Conservation (phyloP, 164 flowering plant genomes). For the Protea cynaroides region DNA sequence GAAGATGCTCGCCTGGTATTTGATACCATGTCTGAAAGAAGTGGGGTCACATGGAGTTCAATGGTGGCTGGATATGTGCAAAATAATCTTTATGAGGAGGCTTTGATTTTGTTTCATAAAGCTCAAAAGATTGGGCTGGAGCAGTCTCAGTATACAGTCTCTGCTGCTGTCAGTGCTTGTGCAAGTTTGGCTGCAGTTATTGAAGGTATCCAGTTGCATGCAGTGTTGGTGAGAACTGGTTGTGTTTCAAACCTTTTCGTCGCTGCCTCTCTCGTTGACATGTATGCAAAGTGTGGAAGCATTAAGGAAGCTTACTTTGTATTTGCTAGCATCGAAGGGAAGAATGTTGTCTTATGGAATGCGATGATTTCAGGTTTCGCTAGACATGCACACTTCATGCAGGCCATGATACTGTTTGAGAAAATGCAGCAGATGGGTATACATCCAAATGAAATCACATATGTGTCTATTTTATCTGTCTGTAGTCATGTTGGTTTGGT, state of each 20-base stretch:
- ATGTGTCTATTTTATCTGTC: slow-evolving; percentile 61
- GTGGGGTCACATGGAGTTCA: slow-evolving; percentile 83
- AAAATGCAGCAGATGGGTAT: slow-evolving; percentile 75
- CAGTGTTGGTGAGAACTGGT: slow-evolving; percentile 45
- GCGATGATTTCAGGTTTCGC: slow-evolving; percentile 82
- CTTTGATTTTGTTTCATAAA: slow-evolving; percentile 42
- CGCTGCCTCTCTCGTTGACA: slow-evolving; percentile 65
- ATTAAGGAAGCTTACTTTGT: slow-evolving; percentile 53
- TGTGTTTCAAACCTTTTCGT: slow-evolving; percentile 43
- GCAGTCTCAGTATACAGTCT: slow-evolving; percentile 46
- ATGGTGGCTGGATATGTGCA: slow-evolving; percentile 79
- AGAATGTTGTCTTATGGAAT: slow-evolving; percentile 66
- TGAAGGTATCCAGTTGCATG: slow-evolving; percentile 79
- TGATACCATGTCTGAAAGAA: slow-evolving; percentile 48
- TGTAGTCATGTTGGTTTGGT: slow-evolving; percentile 72
- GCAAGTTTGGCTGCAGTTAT: slow-evolving; percentile 62
- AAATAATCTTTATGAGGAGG: slow-evolving; percentile 71
- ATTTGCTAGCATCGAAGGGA: slow-evolving; percentile 37
- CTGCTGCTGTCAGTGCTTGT: slow-evolving; percentile 70
- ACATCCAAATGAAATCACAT: slow-evolving; percentile 64
- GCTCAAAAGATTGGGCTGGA: slow-evolving; percentile 36
- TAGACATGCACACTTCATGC: slow-evolving; percentile 53
- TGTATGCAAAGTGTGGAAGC: slow-evolving; percentile 82
- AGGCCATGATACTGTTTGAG: slow-evolving; percentile 68
- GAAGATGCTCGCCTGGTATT: slow-evolving; percentile 51